These are phyloP conservation scores for Trichothecium sympodiale DNA, from an alignment of 2,329 filamentous ascomycete species.

Conservation along the genomic window DNA sequence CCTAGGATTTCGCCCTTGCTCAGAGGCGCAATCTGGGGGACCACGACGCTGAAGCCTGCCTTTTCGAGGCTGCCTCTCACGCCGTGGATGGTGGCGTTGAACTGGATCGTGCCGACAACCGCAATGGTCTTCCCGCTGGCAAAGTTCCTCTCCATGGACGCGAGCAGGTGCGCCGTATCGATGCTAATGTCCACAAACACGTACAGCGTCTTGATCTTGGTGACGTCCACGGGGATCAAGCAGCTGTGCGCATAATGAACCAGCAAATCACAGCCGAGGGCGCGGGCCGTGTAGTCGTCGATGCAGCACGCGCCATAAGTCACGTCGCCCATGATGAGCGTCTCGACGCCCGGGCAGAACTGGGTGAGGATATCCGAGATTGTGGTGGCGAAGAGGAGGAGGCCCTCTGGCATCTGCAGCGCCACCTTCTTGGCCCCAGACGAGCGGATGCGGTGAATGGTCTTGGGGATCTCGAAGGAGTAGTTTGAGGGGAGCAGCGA, in stretches of 20 bases:
- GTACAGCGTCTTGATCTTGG: conserved; percentile 92
- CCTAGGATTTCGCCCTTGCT: conserved; percentile 94
- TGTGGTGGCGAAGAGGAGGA: conserved; percentile 91
- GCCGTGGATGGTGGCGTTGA: conserved; percentile 92
- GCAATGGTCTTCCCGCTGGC: conserved; percentile 75
- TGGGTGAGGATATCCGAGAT: conserved; percentile 92
- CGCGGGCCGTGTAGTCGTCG: conserved; percentile 92
- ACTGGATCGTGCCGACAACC: conserved; percentile 94
- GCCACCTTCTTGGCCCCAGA: conserved; percentile 73
- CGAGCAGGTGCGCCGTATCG: conserved; percentile 76
- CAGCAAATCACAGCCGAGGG: conserved; percentile 84
- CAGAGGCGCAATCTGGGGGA: conserved; percentile 86
- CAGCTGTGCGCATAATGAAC: conserved; percentile 98
- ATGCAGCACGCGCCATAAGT: conserved; percentile 98
- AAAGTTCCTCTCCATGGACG: conserved; percentile 83
- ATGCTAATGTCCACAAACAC: conserved; percentile 98
- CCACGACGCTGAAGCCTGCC: conserved; percentile 73
- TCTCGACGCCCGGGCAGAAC: conserved; percentile 86
- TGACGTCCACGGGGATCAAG: conserved; percentile 90
- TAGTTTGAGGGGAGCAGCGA: conserved; percentile 87
- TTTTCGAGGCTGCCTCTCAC: conserved; percentile 66
- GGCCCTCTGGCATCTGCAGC: conserved; percentile 92
- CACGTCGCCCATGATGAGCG: conserved; percentile 97
- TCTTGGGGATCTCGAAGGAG: conserved; percentile 97
- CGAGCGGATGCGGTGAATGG: conserved; percentile 83